Base-by-base conservation (phyloP, 352 stramenopile genomes). In the Blastocystis sp. region DNA sequence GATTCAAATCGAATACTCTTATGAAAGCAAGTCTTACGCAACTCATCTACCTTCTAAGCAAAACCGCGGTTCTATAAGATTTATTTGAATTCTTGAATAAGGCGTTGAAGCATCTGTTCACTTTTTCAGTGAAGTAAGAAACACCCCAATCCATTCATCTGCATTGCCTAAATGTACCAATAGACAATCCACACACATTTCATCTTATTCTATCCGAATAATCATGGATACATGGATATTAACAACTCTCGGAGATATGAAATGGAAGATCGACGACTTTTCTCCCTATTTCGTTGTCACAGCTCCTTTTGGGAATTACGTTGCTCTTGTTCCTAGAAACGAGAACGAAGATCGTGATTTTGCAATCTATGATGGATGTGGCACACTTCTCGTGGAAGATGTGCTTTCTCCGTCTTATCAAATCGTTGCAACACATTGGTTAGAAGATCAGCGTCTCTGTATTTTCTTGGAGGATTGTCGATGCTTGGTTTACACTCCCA, bases 141-240 rank as follows among this genome's bases (percentile, higher is more conserved):
- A n/a, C n/a, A n/a, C n/a, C n/a, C n/a, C n/a, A n/a, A 46, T 46
- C 2, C 9, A 46, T 9, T 46, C 39, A 2, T 46, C 9, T 46
- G 39, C 39, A 46, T 46, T 46, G 3, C 39, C 2, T 46, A 46
- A 46, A 46, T 9, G 3, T 9, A 9, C 2, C 39, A 46, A 46
- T 46, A 46, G 39, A 46, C 39, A 9, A 46, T 9, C 39, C 39
- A 46, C 2, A 46, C 39, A 46, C 39, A 46, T 46, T 46, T 46
- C 39, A 46, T 46, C 39, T 46, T 46, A 46, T 9, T 46, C 2
- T 46, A 46, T 46, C 39, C 2, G 39, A 9, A 9, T 46, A 9
- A 46, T 9, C 39, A 83, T 83, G 71, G 71, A 83, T 83, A 65
- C 71, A 27, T 83, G 71, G 71, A 83, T 63, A 21, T n/a, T 83